Base-by-base conservation (phyloP, 345 rosid species). In the Rhizophora mangle region DNA sequence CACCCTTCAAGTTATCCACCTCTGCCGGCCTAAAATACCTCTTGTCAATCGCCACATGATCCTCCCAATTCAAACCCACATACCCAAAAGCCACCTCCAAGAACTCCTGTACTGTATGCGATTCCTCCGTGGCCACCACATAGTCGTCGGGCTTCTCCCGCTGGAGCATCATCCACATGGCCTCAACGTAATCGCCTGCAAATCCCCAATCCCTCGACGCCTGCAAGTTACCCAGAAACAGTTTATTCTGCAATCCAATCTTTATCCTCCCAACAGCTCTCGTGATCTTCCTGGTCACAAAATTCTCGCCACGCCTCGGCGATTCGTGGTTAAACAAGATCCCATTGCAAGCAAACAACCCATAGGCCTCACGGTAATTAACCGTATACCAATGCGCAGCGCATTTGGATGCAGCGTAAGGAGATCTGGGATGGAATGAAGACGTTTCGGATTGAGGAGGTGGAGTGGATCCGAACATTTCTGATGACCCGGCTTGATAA, bases 161-260 rank as follows among this genome's bases (percentile, higher is more conserved):
- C 81, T 94, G 98, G 72, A 94, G 65, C 98, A 94, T 94, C 90
- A 94, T 34, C 97, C 97, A 94, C 98, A 94, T 91, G n/a, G 98
- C 98, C 80, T 94, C 96, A 37, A 91, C 97, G 31, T 94, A 94
- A 61, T 94, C 97, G 56, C 97, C 96, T 0, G 97, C 98, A 43
- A 94, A 94, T 0, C 98, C 97, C 97, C 98, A 94, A 21, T 94
- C 97, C 69, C 98, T 76, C 10, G 98, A 85, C 6, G 98, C 97
- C 67, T 86, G 87, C 65, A 94, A 65, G 57, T 94, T 94, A 64
- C 97, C 98, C 65, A 94, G 63, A 67, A 85, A 94, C 55, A 94
- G 78, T 79, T 89, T 94, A 69, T 79, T 89, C 83, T 94, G 97
- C 46, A 94, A 37, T 51, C 97, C 98, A 0, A 82, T 73, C 86